Conservation (phyloP, 2,329 filamentous ascomycete genomes). For the Diplocarpon mali region DNA sequence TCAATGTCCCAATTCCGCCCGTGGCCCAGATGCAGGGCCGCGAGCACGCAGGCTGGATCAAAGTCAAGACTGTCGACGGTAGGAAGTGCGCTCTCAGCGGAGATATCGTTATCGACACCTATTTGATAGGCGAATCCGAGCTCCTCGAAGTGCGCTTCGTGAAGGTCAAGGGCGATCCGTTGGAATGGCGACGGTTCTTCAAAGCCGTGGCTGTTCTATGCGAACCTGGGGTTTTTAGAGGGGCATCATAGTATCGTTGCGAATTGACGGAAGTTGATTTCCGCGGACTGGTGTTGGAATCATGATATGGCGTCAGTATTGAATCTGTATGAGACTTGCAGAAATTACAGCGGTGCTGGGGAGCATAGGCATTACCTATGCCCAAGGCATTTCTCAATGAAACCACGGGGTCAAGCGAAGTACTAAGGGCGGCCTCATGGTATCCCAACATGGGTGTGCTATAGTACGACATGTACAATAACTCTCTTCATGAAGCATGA, state of each 20-base stretch:
- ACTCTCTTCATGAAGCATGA: no score
- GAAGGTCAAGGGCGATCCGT: conserved; percentile 88
- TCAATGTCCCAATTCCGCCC: conserved; percentile 62
- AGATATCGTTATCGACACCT: conserved; percentile 61
- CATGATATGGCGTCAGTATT: conserved; percentile 1
- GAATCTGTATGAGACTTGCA: neutral
- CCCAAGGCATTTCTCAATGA: no score
- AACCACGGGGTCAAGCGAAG: no score
- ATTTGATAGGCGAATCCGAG: conserved; percentile 44
- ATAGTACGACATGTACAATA: no score
- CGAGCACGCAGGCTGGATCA: conserved; percentile 51
- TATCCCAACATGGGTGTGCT: no score
- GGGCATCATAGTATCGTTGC: neutral
- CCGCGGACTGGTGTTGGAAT: neutral
- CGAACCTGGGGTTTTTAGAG: conserved; percentile 62
- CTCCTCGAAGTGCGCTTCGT: conserved; percentile 81
- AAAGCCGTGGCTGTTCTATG: conserved; percentile 87
- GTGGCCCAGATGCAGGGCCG: conserved; percentile 36
- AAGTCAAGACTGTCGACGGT: conserved; percentile 64
- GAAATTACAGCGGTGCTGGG: neutral
- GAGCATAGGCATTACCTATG: neutral
- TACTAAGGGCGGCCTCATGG: no score
- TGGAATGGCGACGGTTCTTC: conserved; percentile 95
- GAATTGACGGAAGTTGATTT: conserved; percentile 1
- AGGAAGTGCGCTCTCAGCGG: conserved; percentile 63